phyloP scores from a whole-genome alignment of 129 eudicot genomes.

The Logfia minima region DNA sequence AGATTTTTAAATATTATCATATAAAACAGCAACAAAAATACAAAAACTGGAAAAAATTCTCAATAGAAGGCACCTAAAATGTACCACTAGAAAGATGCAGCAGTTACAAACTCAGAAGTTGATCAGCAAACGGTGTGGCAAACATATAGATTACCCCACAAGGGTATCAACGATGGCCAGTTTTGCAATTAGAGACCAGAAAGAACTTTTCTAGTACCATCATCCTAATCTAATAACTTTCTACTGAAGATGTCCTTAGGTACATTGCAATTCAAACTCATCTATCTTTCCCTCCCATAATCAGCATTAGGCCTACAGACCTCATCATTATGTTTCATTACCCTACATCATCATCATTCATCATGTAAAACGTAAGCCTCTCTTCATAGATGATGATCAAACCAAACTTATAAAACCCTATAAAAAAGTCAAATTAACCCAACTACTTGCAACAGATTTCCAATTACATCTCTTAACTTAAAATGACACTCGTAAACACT shows the following conservation, averaged over 20 bases:
- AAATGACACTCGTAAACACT: not conserved
- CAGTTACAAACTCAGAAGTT: not conserved
- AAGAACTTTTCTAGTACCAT: not conserved
- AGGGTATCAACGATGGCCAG: not conserved
- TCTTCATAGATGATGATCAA: not conserved
- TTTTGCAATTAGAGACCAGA: not conserved
- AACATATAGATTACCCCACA: not conserved
- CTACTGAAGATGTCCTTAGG: not conserved
- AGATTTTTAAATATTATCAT: not conserved
- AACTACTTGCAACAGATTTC: conserved; percentile 9
- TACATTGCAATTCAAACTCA: conserved; percentile 1
- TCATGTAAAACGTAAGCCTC: not conserved
- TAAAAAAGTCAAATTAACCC: not conserved
- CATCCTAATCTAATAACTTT: not conserved
- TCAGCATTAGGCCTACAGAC: conserved; percentile 2
- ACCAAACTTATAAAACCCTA: not conserved
- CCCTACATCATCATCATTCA: not conserved
- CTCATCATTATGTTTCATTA: not conserved
- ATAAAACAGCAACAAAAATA: conserved; percentile 1
- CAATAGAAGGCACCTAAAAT: not conserved
- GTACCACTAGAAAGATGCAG: not conserved
- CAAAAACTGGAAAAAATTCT: not conserved
- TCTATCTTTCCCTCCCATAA: conserved; percentile 1
- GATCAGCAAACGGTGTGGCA: not conserved
- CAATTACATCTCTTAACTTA: not conserved